Conservation (phyloP, 2,329 filamentous ascomycete species). For the Dryadomyces sulphureus region DNA sequence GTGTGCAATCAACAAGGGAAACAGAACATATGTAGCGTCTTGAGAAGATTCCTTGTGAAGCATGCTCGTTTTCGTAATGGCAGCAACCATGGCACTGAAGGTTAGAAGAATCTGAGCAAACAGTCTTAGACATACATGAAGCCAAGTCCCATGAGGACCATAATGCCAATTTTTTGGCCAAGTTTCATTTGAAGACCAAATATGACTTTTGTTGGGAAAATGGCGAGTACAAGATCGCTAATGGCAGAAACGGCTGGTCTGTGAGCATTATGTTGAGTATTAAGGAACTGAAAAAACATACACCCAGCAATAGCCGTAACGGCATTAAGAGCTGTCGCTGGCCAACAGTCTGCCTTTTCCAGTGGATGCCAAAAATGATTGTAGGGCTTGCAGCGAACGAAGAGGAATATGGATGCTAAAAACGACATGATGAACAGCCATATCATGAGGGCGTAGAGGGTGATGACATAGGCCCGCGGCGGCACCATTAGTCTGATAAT, state of each 20-base stretch:
- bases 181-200: neutral
- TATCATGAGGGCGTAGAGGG: neutral
- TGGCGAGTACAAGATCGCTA: neutral
- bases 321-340: neutral
- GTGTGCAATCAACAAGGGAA: neutral
- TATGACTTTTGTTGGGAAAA: neutral
- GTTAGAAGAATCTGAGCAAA: neutral
- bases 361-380: constrained; percentile 1
- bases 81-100: neutral
- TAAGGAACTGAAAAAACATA: no score
- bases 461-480: neutral
- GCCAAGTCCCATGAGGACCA: neutral
- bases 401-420: neutral
- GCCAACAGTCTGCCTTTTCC: neutral
- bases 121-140: neutral
- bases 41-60: neutral
- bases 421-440: neutral
- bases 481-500: neutral
- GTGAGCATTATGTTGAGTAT: no score
- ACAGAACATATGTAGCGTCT: neutral
- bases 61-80: constrained; percentile 1
- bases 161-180: neutral
- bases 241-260: no score
- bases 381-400: neutral
- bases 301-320: neutral